Base-by-base conservation (phyloP, 768 basidiomycete species). In the Chalciporus sphaerocephalus region DNA sequence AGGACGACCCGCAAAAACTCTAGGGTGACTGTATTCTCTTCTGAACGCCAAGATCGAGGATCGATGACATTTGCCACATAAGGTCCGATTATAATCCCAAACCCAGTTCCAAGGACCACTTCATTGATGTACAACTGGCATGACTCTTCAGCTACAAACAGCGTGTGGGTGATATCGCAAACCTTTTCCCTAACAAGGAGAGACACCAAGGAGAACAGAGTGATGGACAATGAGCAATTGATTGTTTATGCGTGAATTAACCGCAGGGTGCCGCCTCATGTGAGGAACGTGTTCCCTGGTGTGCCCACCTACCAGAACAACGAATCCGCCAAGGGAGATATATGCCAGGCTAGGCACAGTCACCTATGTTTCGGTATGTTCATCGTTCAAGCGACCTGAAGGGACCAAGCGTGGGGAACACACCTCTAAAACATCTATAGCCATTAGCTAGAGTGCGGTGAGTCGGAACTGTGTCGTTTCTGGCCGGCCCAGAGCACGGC, bases 1-100 rank as follows among this genome's bases (percentile, higher is more conserved):
- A 99, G 87, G 38, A 96, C 87, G 27, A 96, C 67, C 7, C 93
- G 77, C 69, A 85, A 92, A 12, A 95, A 69, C 65, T 95, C 93
- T n/a, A 91, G 75, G 1, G 94, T 97, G 47, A 99, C 79, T 58
- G 78, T 73, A 25, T 66, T 68, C 25, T 71, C 57, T 12, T 65
- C 55, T 4, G 59, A 25, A 85, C 76, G 76, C 92, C 92, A 96
- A 3, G 73, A 71, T 4, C 85, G 75, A 6, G 92, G 93, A 55
- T 92, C 69, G 64, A 94, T 89, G 8, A 85, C 68, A 27, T 77
- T 74, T 20, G 81, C 79, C 40, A 73, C 78, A 47, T 90, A 74
- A 6, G 91, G 93, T 2, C 92, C 88, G 42, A 87, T 76, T 38
- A 80, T 22, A 5, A 74, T 48, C 1, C 74, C 71, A 47, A 83